phyloP scores from a whole-genome alignment of 2,329 filamentous ascomycete species.

The Gaeumannomyces sp. region DNA sequence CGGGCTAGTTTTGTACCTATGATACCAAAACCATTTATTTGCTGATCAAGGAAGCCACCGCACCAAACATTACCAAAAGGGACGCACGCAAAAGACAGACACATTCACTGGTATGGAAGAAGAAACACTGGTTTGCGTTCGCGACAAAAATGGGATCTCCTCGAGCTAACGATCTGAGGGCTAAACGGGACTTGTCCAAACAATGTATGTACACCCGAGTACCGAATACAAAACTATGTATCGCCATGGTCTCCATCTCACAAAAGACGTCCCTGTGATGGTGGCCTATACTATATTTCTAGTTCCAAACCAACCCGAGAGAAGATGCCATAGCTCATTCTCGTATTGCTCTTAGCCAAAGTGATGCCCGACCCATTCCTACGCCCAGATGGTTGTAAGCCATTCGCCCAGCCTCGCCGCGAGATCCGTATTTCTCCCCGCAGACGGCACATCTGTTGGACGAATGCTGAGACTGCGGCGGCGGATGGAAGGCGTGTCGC shows the following conservation, averaged over 20 bases:
- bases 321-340: not conserved
- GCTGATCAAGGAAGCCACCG: no score
- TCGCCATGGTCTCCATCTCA: not conserved
- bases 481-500: not conserved
- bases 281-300: not conserved
- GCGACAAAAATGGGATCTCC: no score
- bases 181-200: not conserved
- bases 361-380: no score
- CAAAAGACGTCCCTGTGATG: not conserved
- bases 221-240: not conserved
- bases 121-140: no score
- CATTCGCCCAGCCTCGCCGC: not conserved
- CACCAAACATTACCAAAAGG: no score
- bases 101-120: no score
- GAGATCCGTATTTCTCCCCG: not conserved
- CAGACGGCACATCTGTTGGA: not conserved
- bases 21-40: no score
- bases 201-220: not conserved
- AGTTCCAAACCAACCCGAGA: not conserved
- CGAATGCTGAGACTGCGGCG: not conserved
- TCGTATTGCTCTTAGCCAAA: not conserved
- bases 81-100: no score
- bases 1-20: no score
- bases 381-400: not conserved
- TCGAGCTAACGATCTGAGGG: not conserved